phyloP scores from a whole-genome alignment of 805 yeast species.

The Tanozyma kutaoensis region DNA sequence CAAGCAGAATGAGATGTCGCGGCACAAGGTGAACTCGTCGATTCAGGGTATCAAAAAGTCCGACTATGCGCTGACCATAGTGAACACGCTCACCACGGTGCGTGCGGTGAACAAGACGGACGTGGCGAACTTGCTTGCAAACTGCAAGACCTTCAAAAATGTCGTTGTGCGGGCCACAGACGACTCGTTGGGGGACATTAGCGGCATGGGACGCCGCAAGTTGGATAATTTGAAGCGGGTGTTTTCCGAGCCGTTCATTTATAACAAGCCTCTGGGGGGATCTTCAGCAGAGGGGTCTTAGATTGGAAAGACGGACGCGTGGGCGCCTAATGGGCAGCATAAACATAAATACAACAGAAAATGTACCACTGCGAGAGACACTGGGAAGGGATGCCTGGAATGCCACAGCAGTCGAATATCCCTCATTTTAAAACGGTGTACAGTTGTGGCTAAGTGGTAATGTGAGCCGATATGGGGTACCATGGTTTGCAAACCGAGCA shows the following conservation, averaged over 20 bases:
- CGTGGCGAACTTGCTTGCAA: slow-evolving; percentile 35
- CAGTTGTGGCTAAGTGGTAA: no score
- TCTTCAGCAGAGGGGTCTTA: no score
- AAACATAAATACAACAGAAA: no score
- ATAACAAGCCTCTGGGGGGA: no score
- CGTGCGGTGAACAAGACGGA: slow-evolving; percentile 41
- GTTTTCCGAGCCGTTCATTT: slow-evolving; percentile 38
- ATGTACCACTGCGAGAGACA: no score
- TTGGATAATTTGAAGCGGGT: slow-evolving; percentile 23
- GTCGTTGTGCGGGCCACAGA: slow-evolving; percentile 20
- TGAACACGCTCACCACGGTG: slow-evolving; percentile 32
- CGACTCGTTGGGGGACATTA: slow-evolving; percentile 17
- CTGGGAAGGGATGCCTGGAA: no score
- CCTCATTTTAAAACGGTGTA: no score
- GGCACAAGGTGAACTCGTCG: slow-evolving; percentile 14
- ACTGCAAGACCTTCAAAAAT: slow-evolving; percentile 29
- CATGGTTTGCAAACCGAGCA: no score
- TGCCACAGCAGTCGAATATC: no score
- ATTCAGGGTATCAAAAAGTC: slow-evolving; percentile 31
- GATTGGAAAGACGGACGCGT: no score
- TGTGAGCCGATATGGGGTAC: no score
- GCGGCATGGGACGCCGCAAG: slow-evolving; percentile 38
- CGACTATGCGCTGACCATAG: slow-evolving; percentile 31
- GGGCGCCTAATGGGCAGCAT: no score
- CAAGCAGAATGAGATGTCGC: slow-evolving; percentile 23